Conservation (phyloP, 805 yeast genomes). For the Spathaspora sp. region DNA sequence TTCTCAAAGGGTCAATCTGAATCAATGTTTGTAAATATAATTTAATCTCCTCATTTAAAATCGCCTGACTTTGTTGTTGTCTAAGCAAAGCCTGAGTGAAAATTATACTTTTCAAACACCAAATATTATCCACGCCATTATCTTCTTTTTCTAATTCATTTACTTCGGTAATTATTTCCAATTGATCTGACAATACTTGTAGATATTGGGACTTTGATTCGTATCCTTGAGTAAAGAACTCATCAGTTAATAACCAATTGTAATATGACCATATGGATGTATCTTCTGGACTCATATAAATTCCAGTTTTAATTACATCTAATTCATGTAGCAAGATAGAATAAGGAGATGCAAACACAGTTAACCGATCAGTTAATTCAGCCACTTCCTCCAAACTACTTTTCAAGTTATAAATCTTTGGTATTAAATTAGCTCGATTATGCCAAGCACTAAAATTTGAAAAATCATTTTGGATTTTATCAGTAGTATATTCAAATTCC, state of each 20-base stretch:
- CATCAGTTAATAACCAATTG: constrained; percentile 65
- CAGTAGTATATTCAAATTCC: constrained; percentile 77
- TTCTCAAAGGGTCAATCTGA: constrained; percentile 62
- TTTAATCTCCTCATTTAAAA: constrained; percentile 26
- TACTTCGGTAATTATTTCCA: constrained; percentile 53
- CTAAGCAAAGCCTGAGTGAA: constrained; percentile 36
- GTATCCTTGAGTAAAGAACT: constrained; percentile 30
- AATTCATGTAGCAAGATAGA: constrained; percentile 55
- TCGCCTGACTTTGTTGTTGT: constrained; percentile 4
- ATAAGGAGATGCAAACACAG: constrained; percentile 25
- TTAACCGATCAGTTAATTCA: constrained; percentile 1
- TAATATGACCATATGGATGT: constrained; percentile 90
- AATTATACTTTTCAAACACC: constrained; percentile 71
- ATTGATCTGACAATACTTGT: constrained; percentile 42
- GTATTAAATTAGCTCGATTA: constrained; percentile 70
- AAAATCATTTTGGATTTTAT: constrained; percentile 74
- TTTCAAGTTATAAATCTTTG: constrained; percentile 37
- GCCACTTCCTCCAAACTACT: constrained; percentile 1
- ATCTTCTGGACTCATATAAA: constrained; percentile 91
- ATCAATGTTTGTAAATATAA: constrained; percentile 40
- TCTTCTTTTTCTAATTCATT: constrained; percentile 73
- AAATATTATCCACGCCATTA: constrained; percentile 49
- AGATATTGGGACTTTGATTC: constrained; percentile 19
- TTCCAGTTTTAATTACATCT: constrained; percentile 70
- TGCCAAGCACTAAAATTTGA: constrained; percentile 98